Base-by-base conservation (phyloP, 1,284 basidiomycete genomes). In the Xanthoconium separans region DNA sequence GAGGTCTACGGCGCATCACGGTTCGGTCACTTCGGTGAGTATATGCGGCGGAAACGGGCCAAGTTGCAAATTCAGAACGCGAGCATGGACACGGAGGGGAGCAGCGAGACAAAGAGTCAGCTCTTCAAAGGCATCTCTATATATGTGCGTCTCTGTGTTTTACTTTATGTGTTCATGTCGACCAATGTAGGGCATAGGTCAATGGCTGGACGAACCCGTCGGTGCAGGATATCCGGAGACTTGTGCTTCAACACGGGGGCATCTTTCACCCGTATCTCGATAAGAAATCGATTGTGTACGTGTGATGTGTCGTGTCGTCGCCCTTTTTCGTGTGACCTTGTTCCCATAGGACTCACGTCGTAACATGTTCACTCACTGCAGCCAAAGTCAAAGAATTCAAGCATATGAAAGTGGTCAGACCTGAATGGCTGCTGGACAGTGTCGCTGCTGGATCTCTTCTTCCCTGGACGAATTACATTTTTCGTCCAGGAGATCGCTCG, bases 151-250 rank as follows among this genome's bases (percentile, higher is more conserved):
- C 30, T 16, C 22, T 15, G 12, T 34, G 40, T 46, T 43, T 48
- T 57, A 15, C 48, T 31, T 39, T 16, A 12, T 31, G n/a, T 40
- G 29, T 24, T 47, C 18, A 12, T 56, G 16, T 18, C 6, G 18
- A 36, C 36, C 6, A 18, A 29, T 9, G 52, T 11, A 50, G 53
- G 10, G 29, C 27, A 22, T 57, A 93, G 91, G 87, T 95, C 59
- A 98, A 97, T 65, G 95, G 95, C 0, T 91, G 85, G 75, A 97
- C 94, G 1, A 77, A 83, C 29, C 95, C 95, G 7, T 93, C 94
- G 5, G 84, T 94, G 50, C 90, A 93, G 65, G 91, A 93, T 48
- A 73, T 98, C 1, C 81, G 92, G 4, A 77, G 86, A 58, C 75
- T 98, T 51, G 87, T 98, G 37, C 73, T 96, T 3, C 77, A 85